Evolutionary conservation across 1,139 yeast species (phyloP), one percentile per base, ranked within the genome.

Genomic region (Blastobotrys ciferrii): DNA sequence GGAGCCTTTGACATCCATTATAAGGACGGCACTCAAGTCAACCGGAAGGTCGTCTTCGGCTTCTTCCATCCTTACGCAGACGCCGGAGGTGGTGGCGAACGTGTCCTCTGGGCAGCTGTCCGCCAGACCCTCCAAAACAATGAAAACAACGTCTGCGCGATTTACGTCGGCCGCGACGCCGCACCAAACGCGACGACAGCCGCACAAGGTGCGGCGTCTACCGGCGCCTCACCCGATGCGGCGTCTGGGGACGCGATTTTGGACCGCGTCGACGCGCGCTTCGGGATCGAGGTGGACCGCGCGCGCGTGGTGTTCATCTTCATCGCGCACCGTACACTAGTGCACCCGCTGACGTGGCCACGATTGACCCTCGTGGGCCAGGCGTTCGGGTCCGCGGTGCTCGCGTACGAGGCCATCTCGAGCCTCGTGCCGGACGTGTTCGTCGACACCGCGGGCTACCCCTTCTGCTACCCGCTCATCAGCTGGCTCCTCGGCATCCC

Each of bases 21-120:
- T 39, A 42, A 47, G 43, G 38, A 54, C 33, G 58, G 56, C 63
- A 49, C 45, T 32, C 45, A 49, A 17, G 55, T 40, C 53, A 63
- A 58, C 36, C 67, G 84, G 39, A 71, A 64, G 45, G 55, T 72
- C 15, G 64, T 87, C 15, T 84, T 73, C 60, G 99, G 98, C 4
- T 91, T 87, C 63, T 89, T 92, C 72, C 99, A 94, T 67, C 98
- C 98, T 0, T 87, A 84, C 59, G 91, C 97, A 55, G 87, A 87
- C 64, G 94, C 96, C 42, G 96, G 96, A 35, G 98, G 98, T 15
- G 99, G 99, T 35, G 99, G 99, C 19, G 99, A 94, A 66, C 78
- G 95, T 46, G 98, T 94, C 0, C 73, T 94, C 42, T 94, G 98
- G 98, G 89, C 87, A 49, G 96, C 97, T 0, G 87, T 92, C 4